Base-by-base conservation (phyloP, 768 basidiomycete species). In the Aureoboletus auriporus region DNA sequence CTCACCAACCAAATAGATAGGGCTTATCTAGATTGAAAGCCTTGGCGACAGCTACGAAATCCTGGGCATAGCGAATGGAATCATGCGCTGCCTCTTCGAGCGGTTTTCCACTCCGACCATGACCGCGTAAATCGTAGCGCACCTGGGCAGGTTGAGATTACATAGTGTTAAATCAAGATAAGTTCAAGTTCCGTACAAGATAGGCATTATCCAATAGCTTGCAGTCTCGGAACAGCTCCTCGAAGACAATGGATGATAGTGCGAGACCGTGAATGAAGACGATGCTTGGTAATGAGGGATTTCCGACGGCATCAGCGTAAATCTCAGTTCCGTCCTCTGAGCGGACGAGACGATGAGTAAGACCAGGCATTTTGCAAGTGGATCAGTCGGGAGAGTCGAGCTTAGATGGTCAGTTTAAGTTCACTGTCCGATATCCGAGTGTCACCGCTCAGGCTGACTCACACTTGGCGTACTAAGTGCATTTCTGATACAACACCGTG, bases 101-200 rank as follows among this genome's bases (percentile, higher is more conserved):
- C 2, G 47, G 47, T 16, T 49, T 49, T 35, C 47, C 47, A 26
- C 47, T 49, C 13, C 47, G 31, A 9, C 47, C 50, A 28, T 51
- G 50, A 17, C 50, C 50, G 8, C 50, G 50, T 23, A 51, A 13
- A 27, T 51, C 50, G 39, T 51, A 51, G 29, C 50, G 39, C 5
- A 51, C 50, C 50, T 47, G 8, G 14, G 35, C 2, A 8, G 11
- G 17, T 23, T 23, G 20, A 23, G 20, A 33, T 11, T 36, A 17
- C 5, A 38, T 6, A 16, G 11, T 38, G 20, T 12, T 27, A 10
- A 31, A 34, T 8, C 14, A n/a, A 6, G 42, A 17, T 11, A 11
- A 39, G 17, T 11, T 8, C 17, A 45, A 26, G 33, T 36, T 12
- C 26, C 29, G 9, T 26, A 44, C 47, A 6, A 49, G 47, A 43